phyloP scores from a whole-genome alignment of 2,329 filamentous ascomycete species.

The Beauveria scarabaeidicola region DNA sequence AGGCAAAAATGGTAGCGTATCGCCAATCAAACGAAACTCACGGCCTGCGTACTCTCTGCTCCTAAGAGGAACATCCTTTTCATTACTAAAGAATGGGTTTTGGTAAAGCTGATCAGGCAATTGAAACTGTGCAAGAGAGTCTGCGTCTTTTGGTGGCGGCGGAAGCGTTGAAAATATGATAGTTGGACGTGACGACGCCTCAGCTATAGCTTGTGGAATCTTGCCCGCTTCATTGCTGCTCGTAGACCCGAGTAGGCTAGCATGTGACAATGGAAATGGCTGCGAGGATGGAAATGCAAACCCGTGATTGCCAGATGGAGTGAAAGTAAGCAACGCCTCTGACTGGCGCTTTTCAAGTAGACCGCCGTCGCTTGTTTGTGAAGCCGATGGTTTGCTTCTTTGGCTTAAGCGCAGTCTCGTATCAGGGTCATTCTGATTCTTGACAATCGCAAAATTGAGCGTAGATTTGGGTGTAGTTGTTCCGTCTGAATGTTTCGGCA shows the following conservation, averaged over 20 bases:
- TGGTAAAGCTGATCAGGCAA: conserved; percentile 69
- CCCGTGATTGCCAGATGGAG: background rate
- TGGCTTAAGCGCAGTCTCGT: conserved; percentile 61
- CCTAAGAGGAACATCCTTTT: conserved; percentile 71
- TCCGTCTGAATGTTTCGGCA: conserved; percentile 1
- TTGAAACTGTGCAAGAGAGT: conserved; percentile 18
- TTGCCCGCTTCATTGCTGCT: background rate
- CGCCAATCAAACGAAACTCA: conserved; percentile 71
- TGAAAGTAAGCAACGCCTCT: background rate
- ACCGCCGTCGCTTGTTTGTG: conserved; percentile 38
- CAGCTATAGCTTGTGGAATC: conserved; percentile 2
- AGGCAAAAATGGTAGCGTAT: conserved; percentile 70
- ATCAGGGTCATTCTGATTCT: conserved; percentile 59
- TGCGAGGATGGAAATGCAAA: conserved; percentile 6
- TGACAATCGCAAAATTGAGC: conserved; percentile 66
- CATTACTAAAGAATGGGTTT: conserved; percentile 76
- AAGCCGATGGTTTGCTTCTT: conserved; percentile 34
- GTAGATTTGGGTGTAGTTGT: conserved; percentile 26
- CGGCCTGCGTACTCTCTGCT: conserved; percentile 77
- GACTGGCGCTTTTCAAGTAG: conserved; percentile 4
- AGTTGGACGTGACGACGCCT: background rate
- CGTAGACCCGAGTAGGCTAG: background rate
- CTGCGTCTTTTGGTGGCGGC: conserved; percentile 19
- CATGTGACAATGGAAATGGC: background rate
- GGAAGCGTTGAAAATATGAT: conserved; percentile 17